A percentile compares a stretch with the other conserved stretches of the same genome.
Conservation (phyloP, 305 asterid species). For the Solanum aculeatissimum region DNA sequence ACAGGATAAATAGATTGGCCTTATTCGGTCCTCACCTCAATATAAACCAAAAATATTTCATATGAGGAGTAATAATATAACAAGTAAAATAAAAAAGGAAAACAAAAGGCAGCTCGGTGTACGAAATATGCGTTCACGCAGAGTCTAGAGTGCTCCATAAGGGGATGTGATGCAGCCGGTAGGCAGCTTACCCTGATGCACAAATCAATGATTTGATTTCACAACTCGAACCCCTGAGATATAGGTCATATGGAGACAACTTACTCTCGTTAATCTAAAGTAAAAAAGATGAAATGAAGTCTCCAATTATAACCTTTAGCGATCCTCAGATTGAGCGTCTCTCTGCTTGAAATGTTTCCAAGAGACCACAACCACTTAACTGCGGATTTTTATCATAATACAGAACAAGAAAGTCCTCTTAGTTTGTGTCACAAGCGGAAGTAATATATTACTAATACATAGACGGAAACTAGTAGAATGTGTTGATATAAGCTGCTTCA, state of each 20-base stretch:
- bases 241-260: neutral
- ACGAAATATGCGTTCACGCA: neutral
- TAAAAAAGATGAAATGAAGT: neutral
- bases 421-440: neutral
- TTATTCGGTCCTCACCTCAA: neutral
- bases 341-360: neutral
- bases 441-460: neutral
- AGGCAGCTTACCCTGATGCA: neutral
- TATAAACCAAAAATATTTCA: neutral
- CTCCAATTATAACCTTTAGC: neutral
- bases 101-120: neutral
- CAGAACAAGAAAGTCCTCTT: neutral
- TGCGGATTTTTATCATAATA: neutral
- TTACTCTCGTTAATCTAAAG: neutral
- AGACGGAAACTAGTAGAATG: neutral
- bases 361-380: neutral
- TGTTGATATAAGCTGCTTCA: conserved; percentile 7
- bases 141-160: neutral
- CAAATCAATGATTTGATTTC: neutral
- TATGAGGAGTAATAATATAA: neutral
- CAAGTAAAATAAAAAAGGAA: neutral
- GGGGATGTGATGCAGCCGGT: neutral
- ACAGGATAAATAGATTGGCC: neutral
- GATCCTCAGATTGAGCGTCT: neutral
- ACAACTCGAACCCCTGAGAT: neutral